Evolutionary conservation across 2,329 filamentous ascomycete species (phyloP).

Genomic region (Trichoderma polysporum): DNA sequence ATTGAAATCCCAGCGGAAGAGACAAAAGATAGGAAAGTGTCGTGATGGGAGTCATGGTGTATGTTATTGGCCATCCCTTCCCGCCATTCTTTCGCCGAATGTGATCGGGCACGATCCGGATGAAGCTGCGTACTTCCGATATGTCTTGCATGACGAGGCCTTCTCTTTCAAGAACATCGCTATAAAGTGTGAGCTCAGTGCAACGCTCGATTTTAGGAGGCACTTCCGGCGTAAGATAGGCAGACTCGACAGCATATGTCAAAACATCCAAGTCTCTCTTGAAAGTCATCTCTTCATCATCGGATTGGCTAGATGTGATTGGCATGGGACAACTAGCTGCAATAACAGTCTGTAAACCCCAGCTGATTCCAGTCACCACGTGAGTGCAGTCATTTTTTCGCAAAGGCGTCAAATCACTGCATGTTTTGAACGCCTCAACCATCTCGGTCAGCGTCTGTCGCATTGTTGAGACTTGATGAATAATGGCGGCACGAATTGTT

Average conservation of each 20-base stretch:
- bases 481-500: background rate
- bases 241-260: background rate
- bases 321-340: background rate
- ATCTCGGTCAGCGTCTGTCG: background rate
- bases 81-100: background rate
- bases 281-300: background rate
- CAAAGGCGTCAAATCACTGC: background rate
- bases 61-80: conserved; percentile 20
- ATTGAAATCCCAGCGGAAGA: rapidly evolving
- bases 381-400: conserved; percentile 6
- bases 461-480: conserved; percentile 2
- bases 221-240: background rate
- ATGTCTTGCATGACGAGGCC: background rate
- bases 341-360: conserved; percentile 23
- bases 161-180: conserved; percentile 13
- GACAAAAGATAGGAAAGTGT: background rate
- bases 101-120: background rate
- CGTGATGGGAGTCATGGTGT: conserved; percentile 19
- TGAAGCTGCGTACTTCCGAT: background rate
- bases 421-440: background rate
- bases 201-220: conserved; percentile 3
- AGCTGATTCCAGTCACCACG: conserved; percentile 21
- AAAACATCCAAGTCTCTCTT: conserved; percentile 13
- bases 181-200: conserved; percentile 21
- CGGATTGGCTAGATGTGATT: rapidly evolving